A percentile compares a stretch with the other conserved stretches of the same genome.
These are phyloP conservation scores for Trichoderma orchidacearum DNA, from an alignment of 495 filamentous ascomycete species.

Conservation along the genomic window DNA sequence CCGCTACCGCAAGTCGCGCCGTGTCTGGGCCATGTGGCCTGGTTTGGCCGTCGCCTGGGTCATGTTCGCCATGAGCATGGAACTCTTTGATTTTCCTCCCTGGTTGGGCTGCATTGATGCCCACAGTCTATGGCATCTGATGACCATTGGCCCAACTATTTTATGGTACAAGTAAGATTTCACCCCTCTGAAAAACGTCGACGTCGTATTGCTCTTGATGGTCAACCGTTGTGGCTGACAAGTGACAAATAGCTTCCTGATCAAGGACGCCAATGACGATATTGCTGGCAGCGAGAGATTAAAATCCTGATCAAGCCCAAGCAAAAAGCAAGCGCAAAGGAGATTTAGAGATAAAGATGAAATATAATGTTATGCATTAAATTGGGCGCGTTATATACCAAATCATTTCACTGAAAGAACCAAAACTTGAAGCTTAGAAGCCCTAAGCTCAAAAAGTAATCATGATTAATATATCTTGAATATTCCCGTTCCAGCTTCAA, in stretches of 20 bases:
- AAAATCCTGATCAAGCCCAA: conserved; percentile 17
- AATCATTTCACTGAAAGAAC: too few species aligned
- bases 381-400: too few species aligned
- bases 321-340: too few species aligned
- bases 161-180: conserved; percentile 88
- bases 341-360: neutral
- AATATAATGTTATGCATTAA: too few species aligned
- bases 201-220: neutral
- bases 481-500: too few species aligned
- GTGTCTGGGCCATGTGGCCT: conserved; percentile 80
- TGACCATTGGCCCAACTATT: conserved; percentile 76
- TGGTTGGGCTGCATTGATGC: conserved; percentile 75
- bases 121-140: conserved; percentile 91
- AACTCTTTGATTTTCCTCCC: conserved; percentile 87
- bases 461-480: too few species aligned
- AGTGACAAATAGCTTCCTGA: conserved; percentile 45
- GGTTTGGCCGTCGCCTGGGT: conserved; percentile 90
- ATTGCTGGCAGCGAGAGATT: conserved; percentile 30
- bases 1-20: conserved; percentile 53
- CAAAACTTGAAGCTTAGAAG: too few species aligned
- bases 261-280: conserved; percentile 67
- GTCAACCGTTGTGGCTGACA: neutral
- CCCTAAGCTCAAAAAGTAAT: too few species aligned
- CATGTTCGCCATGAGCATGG: conserved; percentile 84
- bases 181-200: neutral